Evolutionary conservation across 805 yeast genomes (phyloP).

Genomic region (Saitoella complicata): DNA sequence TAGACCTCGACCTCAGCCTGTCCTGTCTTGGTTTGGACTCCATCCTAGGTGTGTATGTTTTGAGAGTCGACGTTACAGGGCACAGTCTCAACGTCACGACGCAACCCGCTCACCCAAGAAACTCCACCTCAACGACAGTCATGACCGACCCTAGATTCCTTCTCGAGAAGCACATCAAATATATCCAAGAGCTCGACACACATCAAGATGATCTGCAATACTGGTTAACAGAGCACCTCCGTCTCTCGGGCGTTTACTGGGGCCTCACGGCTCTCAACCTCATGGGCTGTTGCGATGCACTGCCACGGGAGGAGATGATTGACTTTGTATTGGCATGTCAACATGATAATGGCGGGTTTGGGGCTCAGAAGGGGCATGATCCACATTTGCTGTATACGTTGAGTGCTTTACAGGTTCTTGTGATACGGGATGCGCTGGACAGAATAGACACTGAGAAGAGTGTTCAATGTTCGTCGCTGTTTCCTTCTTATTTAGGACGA

Average conservation of each 20-base stretch:
- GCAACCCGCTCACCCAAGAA: too few relatives aligned
- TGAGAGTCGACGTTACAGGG: too few relatives aligned
- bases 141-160: constrained; percentile 6
- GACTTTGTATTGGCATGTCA: constrained; percentile 57
- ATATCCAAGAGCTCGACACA: constrained; percentile 37
- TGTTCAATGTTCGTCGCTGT: constrained; percentile 22
- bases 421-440: constrained; percentile 46
- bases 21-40: too few relatives aligned
- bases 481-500: background rate
- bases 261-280: constrained; percentile 64
- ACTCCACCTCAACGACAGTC: too few relatives aligned
- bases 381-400: constrained; percentile 72
- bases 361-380: constrained; percentile 79
- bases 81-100: too few relatives aligned
- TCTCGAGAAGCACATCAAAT: constrained; percentile 41
- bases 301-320: constrained; percentile 46
- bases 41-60: too few relatives aligned
- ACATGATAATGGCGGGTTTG: constrained; percentile 48
- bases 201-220: constrained; percentile 50
- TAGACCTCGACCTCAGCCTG: background rate
- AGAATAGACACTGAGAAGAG: constrained; percentile 21
- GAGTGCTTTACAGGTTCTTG: constrained; percentile 69
- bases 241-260: constrained; percentile 92
- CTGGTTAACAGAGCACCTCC: constrained; percentile 78
- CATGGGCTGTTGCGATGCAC: constrained; percentile 37